phyloP scores from a whole-genome alignment of 2,329 filamentous ascomycete genomes.

The Blastomyces silverae region DNA sequence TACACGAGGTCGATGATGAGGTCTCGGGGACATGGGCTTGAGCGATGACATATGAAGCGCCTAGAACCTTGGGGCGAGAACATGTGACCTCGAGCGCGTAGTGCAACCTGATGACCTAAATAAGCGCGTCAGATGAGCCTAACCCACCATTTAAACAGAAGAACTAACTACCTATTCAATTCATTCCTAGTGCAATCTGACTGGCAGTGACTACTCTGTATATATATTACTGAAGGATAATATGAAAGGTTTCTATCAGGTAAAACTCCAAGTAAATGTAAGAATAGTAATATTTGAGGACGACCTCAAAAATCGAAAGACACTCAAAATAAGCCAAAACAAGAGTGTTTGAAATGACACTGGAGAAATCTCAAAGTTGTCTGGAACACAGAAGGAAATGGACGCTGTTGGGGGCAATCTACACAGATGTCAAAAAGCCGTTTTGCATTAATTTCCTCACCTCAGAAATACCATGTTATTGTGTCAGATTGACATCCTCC shows the following conservation, averaged over 20 bases:
- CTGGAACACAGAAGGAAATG: background rate
- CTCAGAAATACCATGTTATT: background rate
- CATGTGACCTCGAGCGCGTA: constrained; percentile 1
- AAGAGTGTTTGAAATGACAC: background rate
- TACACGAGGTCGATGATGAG: background rate
- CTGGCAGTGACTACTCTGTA: no score
- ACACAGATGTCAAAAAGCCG: background rate
- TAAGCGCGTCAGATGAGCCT: background rate
- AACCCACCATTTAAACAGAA: no score
- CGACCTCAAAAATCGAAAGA: background rate
- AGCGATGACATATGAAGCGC: constrained; percentile 8
- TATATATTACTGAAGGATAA: no score
- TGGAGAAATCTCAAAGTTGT: background rate
- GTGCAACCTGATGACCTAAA: background rate
- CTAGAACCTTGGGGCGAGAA: constrained; percentile 1
- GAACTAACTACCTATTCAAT: no score
- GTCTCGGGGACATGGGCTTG: background rate
- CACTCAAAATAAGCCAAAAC: background rate
- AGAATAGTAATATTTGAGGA: background rate
- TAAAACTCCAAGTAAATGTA: background rate
- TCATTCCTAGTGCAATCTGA: no score
- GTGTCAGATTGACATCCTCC: background rate
- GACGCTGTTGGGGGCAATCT: no score
- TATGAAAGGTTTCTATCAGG: no score
- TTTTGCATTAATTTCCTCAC: background rate